Percentiles rank a stretch among this genome's conserved stretches.
These are phyloP conservation scores for Aspergillus ustus DNA, from an alignment of 2,329 filamentous ascomycete genomes.

Conservation along the genomic window DNA sequence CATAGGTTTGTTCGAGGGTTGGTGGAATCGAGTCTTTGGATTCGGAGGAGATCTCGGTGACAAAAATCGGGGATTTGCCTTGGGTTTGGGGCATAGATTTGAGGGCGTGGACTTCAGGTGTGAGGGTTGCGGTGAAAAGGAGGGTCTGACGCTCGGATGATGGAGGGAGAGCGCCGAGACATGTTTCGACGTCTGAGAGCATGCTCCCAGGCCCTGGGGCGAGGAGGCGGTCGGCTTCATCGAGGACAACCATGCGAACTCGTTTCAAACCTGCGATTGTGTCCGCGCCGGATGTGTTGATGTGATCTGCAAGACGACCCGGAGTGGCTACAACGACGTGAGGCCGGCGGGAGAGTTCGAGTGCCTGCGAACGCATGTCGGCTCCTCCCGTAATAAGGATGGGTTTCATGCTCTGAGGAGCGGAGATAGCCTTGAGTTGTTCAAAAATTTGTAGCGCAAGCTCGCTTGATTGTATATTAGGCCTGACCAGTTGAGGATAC, in stretches of 20 bases:
- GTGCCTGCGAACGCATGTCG: constrained; percentile 90
- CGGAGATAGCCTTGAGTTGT: constrained; percentile 90
- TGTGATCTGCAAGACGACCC: constrained; percentile 89
- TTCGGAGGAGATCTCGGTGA: constrained; percentile 80
- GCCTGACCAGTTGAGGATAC: no score
- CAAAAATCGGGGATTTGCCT: constrained; percentile 76
- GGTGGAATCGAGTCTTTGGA: constrained; percentile 75
- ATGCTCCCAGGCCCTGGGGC: constrained; percentile 77
- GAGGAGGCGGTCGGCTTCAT: constrained; percentile 92
- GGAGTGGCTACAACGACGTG: constrained; percentile 95
- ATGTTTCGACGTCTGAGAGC: constrained; percentile 92
- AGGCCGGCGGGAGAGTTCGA: constrained; percentile 78
- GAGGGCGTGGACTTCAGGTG: constrained; percentile 84
- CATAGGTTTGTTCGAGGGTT: constrained; percentile 80
- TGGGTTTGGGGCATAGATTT: constrained; percentile 74
- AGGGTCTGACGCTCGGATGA: constrained; percentile 83
- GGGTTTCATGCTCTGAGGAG: constrained; percentile 83
- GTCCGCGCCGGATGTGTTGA: constrained; percentile 87
- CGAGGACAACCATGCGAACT: constrained; percentile 84
- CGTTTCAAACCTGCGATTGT: constrained; percentile 81
- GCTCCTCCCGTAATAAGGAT: constrained; percentile 89
- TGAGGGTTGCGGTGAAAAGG: constrained; percentile 95
- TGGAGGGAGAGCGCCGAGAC: constrained; percentile 78
- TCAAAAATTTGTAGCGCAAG: constrained; percentile 95
- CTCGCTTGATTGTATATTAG: constrained; percentile 61